Conservation (phyloP, 2,329 filamentous ascomycete genomes). For the Daldinia sp. region DNA sequence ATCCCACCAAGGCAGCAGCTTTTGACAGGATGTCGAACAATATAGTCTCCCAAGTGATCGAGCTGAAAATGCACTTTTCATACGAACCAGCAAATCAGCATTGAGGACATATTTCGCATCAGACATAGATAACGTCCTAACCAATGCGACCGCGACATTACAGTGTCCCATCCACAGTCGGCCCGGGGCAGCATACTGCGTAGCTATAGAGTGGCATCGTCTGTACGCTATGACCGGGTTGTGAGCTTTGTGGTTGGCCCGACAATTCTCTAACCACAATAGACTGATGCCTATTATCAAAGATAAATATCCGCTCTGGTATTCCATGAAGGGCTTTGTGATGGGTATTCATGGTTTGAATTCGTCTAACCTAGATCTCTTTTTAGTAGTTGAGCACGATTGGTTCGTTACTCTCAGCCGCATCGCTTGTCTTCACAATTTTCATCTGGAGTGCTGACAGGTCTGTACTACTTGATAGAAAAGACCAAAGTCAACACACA, state of each 20-base stretch:
- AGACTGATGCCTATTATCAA: background rate
- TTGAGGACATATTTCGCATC: background rate
- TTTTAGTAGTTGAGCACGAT: slow-evolving; percentile 13
- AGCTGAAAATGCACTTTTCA: background rate
- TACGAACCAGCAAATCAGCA: slow-evolving; percentile 21
- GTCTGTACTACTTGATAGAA: background rate
- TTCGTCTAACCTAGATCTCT: slow-evolving; percentile 4
- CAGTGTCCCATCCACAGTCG: slow-evolving; percentile 22
- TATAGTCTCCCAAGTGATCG: background rate
- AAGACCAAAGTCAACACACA: background rate
- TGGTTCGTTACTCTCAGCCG: slow-evolving; percentile 19
- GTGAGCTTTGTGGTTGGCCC: background rate
- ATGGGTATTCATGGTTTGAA: background rate
- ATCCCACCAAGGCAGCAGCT: background rate
- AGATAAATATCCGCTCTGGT: background rate
- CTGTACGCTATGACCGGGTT: slow-evolving; percentile 5
- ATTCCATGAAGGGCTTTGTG: background rate
- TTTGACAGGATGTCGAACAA: background rate
- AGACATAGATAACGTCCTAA: background rate
- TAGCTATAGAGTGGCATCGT: slow-evolving; percentile 22
- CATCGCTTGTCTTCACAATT: background rate
- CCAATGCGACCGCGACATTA: slow-evolving; percentile 11
- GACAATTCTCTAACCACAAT: background rate
- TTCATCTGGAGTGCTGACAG: background rate
- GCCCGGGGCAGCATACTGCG: slow-evolving; percentile 26